Conservation (phyloP, 1,284 basidiomycete genomes). For the Rhodotorula glutinis region DNA sequence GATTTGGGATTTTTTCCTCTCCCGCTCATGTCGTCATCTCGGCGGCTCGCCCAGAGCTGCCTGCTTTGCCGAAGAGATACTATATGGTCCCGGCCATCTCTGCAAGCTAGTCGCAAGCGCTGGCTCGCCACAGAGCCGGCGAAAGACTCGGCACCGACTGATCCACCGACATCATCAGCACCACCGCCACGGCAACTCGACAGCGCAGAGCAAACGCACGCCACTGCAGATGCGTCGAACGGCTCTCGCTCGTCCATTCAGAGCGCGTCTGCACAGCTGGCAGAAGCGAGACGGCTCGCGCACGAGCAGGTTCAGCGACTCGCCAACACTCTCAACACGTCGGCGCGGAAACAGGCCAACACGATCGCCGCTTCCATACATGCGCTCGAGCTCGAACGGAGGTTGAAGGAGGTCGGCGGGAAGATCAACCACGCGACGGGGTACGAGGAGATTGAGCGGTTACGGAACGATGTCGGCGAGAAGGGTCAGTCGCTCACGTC, state of each 20-base stretch:
- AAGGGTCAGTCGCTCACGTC: constrained; percentile 60
- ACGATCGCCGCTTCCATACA: constrained; percentile 22
- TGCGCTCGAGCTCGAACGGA: constrained; percentile 43
- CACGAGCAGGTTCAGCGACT: constrained; percentile 32
- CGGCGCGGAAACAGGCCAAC: constrained; percentile 24
- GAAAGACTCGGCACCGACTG: no score
- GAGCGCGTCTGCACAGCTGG: constrained; percentile 2
- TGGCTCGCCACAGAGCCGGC: no score
- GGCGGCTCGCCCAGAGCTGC: no score
- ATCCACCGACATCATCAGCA: no score
- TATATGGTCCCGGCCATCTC: no score
- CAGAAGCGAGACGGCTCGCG: constrained; percentile 25
- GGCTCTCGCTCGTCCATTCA: background rate
- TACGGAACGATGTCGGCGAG: constrained; percentile 72
- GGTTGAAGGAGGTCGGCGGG: constrained; percentile 67
- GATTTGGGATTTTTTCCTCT: no score
- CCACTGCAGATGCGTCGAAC: no score
- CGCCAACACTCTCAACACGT: constrained; percentile 17
- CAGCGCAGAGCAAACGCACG: no score
- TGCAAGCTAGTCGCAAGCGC: no score
- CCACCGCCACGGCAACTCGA: no score
- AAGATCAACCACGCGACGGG: constrained; percentile 82
- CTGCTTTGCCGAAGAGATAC: no score
- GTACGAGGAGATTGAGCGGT: constrained; percentile 78
- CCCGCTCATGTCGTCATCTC: no score